These are phyloP conservation scores for Russula brevipes DNA, from an alignment of 768 basidiomycete species.

Conservation along the genomic window DNA sequence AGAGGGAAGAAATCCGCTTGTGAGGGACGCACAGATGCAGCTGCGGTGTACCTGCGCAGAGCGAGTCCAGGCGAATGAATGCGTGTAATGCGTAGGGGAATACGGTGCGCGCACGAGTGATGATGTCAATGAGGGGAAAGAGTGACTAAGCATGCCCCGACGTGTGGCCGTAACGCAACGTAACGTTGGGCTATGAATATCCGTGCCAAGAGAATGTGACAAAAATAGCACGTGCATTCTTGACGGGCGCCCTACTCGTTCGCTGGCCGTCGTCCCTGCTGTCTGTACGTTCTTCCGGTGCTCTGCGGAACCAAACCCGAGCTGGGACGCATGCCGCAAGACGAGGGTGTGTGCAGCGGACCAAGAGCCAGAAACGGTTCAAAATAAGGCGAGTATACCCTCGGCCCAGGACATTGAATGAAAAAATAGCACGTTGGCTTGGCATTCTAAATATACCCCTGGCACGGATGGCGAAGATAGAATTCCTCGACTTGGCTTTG, in stretches of 20 bases:
- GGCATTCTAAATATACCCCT: slow-evolving; percentile 27
- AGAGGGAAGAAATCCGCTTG: not conserved
- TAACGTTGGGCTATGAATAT: slow-evolving; percentile 4
- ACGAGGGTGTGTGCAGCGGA: no score
- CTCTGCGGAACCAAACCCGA: not conserved
- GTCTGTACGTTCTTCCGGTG: not conserved
- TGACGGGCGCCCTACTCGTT: not conserved
- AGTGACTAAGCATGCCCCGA: no score
- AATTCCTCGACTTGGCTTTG: not conserved
- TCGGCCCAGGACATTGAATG: not conserved
- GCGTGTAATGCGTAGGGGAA: no score
- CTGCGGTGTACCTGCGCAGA: not conserved
- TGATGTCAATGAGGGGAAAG: not conserved
- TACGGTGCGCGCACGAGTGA: no score
- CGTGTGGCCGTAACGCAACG: not conserved
- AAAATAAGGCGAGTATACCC: no score
- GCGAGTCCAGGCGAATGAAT: not conserved
- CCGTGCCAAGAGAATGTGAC: slow-evolving; percentile 10
- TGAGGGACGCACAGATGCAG: not conserved
- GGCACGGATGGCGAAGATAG: slow-evolving; percentile 19
- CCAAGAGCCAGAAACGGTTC: no score
- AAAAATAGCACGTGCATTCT: slow-evolving; percentile 10
- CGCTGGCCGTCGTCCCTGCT: not conserved
- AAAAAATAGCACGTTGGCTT: slow-evolving; percentile 27
- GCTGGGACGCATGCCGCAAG: no score